These are phyloP conservation scores for Xylariaceae sp. DNA, from an alignment of 2,329 filamentous ascomycete genomes.

Conservation along the genomic window DNA sequence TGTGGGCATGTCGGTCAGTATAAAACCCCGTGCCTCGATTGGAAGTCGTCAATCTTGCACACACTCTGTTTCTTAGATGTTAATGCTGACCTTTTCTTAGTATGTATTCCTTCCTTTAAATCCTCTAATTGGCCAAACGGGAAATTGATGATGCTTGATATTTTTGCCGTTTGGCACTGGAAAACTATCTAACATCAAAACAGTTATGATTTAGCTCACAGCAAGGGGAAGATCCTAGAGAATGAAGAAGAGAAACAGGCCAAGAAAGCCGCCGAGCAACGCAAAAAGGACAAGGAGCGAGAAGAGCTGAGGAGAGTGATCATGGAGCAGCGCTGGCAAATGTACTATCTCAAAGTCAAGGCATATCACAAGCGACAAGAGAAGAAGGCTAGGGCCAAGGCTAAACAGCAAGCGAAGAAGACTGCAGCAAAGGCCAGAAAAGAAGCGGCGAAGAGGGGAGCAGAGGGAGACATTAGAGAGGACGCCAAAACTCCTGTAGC, in stretches of 20 bases:
- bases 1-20: constrained; percentile 62
- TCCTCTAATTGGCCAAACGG: background rate
- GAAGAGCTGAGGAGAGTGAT: constrained; percentile 45
- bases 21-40: background rate
- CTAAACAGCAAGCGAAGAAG: constrained; percentile 45
- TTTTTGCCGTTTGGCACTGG: background rate
- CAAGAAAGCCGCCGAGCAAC: constrained; percentile 52
- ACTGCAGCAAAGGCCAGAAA: no score
- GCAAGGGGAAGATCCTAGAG: constrained; percentile 63
- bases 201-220: constrained; percentile 70
- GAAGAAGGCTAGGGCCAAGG: constrained; percentile 45
- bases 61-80: background rate
- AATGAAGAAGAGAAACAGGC: constrained; percentile 55
- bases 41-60: background rate
- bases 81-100: constrained; percentile 7
- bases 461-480: constrained; percentile 32
- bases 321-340: constrained; percentile 43
- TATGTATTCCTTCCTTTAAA: constrained; percentile 1
- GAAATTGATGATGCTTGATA: background rate
- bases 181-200: background rate
- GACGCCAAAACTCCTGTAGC: background rate
- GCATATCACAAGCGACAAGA: constrained; percentile 49
- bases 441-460: constrained; percentile 34
- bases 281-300: constrained; percentile 49
- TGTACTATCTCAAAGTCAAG: constrained; percentile 45